A percentile compares a stretch with the other conserved stretches of the same genome.
These are phyloP conservation scores for Scleroderma bovista DNA, from an alignment of 768 basidiomycete species.

Conservation along the genomic window DNA sequence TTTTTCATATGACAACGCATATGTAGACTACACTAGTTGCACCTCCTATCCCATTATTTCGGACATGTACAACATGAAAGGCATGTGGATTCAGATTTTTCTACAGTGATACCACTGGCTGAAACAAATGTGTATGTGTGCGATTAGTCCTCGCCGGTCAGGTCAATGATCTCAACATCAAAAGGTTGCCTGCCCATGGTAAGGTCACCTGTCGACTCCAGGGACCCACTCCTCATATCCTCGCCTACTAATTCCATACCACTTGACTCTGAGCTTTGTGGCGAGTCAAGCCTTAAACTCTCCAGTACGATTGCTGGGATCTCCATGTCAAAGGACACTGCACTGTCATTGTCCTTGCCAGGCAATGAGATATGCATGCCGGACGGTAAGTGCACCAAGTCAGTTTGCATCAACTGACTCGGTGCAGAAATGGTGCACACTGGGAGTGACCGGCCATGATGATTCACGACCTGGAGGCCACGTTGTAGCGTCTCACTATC, in stretches of 20 bases:
- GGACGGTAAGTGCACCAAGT: neutral
- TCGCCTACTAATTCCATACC: neutral
- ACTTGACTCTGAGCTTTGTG: neutral
- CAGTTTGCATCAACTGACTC: neutral
- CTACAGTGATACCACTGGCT: too few species aligned
- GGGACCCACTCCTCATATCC: neutral
- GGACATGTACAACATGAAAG: too few species aligned
- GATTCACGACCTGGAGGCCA: neutral
- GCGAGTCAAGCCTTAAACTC: neutral
- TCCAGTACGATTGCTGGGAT: neutral
- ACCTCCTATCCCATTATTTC: too few species aligned
- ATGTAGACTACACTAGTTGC: too few species aligned
- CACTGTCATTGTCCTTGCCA: neutral
- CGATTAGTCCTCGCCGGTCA: neutral
- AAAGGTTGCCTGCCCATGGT: neutral
- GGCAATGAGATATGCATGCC: neutral
- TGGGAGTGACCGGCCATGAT: too few species aligned
- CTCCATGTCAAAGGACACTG: neutral
- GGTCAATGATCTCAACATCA: neutral
- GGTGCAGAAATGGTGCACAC: neutral
- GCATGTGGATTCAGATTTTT: too few species aligned
- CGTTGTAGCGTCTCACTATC: neutral
- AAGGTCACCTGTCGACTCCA: neutral
- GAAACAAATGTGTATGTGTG: too few species aligned
- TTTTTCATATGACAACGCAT: too few species aligned